A percentile compares a stretch with the other conserved stretches of the same genome.
Conservation (phyloP, 768 basidiomycete genomes). For the Asterophora parasitica region DNA sequence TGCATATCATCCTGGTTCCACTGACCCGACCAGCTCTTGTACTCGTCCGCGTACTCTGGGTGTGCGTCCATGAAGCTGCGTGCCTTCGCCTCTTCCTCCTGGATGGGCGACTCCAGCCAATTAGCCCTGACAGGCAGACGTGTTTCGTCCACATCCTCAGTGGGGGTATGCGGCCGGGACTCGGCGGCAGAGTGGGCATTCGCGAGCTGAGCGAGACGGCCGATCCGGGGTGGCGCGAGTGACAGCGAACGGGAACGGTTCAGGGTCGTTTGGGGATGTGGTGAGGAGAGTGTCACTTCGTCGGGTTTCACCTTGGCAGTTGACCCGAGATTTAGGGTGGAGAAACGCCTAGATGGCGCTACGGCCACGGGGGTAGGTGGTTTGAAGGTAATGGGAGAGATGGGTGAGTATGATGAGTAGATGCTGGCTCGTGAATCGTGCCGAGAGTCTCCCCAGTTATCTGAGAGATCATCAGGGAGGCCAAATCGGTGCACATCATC, state of each 20-base stretch:
- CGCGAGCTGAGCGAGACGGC: conserved; percentile 3
- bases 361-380: conserved; percentile 20
- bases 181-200: background rate
- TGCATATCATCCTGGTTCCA: conserved; percentile 18
- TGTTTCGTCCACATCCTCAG: background rate
- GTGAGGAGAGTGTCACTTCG: conserved; percentile 1
- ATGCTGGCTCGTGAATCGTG: conserved; percentile 8
- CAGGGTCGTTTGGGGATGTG: conserved; percentile 18
- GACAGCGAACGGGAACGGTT: conserved; percentile 16
- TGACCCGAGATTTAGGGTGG: conserved; percentile 1
- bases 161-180: conserved; percentile 2
- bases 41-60: conserved; percentile 13
- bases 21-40: conserved; percentile 10
- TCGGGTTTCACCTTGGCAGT: conserved; percentile 14
- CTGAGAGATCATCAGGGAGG: conserved; percentile 19
- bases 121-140: conserved; percentile 10
- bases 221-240: conserved; percentile 11
- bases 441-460: conserved; percentile 16
- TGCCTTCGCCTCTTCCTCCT: conserved; percentile 7
- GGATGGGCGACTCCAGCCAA: conserved; percentile 6
- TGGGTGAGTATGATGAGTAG: conserved; percentile 15
- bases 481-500: conserved; percentile 22
- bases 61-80: conserved; percentile 2
- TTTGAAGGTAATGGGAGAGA: conserved; percentile 28
- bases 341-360: conserved; percentile 1